Evolutionary conservation across 345 rosid genomes (phyloP), one percentile per base, ranked within the genome.

Genomic region (Acer campestre): DNA sequence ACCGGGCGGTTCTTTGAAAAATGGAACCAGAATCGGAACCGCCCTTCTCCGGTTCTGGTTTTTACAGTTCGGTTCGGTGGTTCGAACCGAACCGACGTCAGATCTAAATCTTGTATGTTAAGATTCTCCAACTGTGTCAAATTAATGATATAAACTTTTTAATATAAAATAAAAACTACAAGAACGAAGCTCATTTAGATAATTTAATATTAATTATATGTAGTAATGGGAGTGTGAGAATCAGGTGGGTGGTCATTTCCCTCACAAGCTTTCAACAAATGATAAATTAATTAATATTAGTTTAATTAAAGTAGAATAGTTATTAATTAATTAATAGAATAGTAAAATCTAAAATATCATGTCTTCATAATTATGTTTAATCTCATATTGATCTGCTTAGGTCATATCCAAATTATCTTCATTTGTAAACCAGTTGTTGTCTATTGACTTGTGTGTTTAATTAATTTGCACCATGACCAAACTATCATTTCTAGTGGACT

Each of bases 331-430:
- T 59, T 65, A 22, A 49, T 42, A 42, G 6, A 35, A 5, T 35
- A 4, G 5, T 35, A 66, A 17, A 53, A 59, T 44, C 68, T 67
- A 67, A 55, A 56, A 65, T n/a, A 59, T 61, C 74, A 82, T 72
- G 70, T 76, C 68, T 66, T 65, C 68, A 67, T 82, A 71, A 71
- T 83, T 58, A 35, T 76, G 74, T 68, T 67, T 35, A 58, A 68
- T 76, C 73, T 76, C 38, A 23, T 22, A 25, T 17, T 18, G 82
- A 76, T 79, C 13, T 27, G 80, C 81, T 83, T 65, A 58, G 71
- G 67, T 74, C 0, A 31, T 77, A 25, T 74, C 74, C 18, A 73
- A 65, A 70, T 70, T 74, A 72, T 59, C 74, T 75, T 58, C 6
- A 20, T 63, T 63, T 35, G 38, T 35, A 35, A 35, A 35, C 6